Conservation (phyloP, 2,329 filamentous ascomycete genomes). For the Hypomyces perniciosus region DNA sequence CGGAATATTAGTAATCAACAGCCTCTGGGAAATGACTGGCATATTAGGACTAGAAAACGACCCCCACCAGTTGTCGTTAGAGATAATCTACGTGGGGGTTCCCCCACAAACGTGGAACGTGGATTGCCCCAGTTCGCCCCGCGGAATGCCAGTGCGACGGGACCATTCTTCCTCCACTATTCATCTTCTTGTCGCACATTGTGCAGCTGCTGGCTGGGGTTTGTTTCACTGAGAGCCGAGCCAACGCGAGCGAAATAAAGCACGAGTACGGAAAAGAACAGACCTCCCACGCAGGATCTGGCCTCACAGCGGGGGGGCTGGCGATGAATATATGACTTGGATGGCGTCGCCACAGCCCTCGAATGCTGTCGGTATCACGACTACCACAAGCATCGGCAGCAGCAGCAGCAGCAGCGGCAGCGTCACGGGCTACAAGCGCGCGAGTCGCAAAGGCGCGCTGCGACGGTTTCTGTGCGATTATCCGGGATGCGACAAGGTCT, state of each 20-base stretch:
- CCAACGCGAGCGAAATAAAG: not conserved
- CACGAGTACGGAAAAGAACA: not conserved
- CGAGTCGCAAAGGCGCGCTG: conserved; percentile 45
- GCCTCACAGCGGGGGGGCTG: conserved; percentile 9
- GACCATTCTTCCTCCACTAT: conserved; percentile 2
- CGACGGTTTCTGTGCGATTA: conserved; percentile 58
- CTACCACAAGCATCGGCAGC: not conserved
- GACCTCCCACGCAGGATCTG: not conserved
- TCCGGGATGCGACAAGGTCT: conserved; percentile 70
- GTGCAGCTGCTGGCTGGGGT: too few relatives aligned
- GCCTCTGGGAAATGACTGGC: not conserved
- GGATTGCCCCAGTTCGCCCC: conserved; percentile 12
- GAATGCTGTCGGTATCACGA: conserved; percentile 3
- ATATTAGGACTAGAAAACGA: not conserved
- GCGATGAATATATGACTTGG: conserved; percentile 13
- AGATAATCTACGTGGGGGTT: conserved; percentile 14
- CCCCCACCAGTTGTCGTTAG: not conserved
- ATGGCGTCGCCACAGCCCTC: conserved; percentile 20
- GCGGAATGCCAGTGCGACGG: conserved; percentile 8
- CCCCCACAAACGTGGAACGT: conserved; percentile 12
- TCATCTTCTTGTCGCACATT: not conserved
- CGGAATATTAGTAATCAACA: too few relatives aligned
- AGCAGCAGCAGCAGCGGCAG: conserved; percentile 11
- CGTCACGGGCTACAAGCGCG: conserved; percentile 39
- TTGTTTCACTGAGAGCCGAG: too few relatives aligned